A percentile compares a stretch with the other conserved stretches of the same genome.
Conservation (phyloP, 2,329 filamentous ascomycete species). For the Trichoderma atrobrunneum region DNA sequence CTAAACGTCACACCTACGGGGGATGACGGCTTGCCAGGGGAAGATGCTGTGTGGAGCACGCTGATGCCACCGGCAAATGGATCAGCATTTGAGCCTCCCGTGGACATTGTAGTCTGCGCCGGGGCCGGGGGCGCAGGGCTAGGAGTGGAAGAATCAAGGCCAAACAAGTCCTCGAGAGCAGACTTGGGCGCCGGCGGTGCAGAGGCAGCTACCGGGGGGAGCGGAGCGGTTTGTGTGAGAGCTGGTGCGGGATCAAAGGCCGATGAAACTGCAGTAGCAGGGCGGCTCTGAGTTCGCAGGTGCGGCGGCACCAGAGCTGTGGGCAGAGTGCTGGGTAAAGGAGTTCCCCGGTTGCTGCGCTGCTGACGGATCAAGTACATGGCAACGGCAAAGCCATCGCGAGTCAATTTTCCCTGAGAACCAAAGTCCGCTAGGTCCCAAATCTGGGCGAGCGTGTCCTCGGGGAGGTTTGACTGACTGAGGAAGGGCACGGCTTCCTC, state of each 20-base stretch:
- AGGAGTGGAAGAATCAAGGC: slow-evolving; percentile 67
- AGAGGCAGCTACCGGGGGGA: slow-evolving; percentile 21
- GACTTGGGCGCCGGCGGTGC: slow-evolving; percentile 62
- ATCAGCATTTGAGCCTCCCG: slow-evolving; percentile 69
- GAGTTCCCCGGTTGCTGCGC: slow-evolving; percentile 61
- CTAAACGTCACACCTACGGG: slow-evolving; percentile 63
- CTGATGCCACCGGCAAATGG: slow-evolving; percentile 57
- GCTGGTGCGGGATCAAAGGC: slow-evolving; percentile 50
- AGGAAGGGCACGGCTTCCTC: slow-evolving; percentile 95
- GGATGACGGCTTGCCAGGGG: slow-evolving; percentile 44
- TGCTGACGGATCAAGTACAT: slow-evolving; percentile 97
- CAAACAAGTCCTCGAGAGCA: slow-evolving; percentile 90
- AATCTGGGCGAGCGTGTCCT: slow-evolving; percentile 87
- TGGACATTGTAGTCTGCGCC: slow-evolving; percentile 62
- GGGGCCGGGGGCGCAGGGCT: slow-evolving; percentile 52
- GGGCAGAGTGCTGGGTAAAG: slow-evolving; percentile 74
- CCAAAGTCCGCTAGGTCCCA: slow-evolving; percentile 97
- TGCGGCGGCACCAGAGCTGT: slow-evolving; percentile 80
- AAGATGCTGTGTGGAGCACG: slow-evolving; percentile 51
- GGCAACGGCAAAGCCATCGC: slow-evolving; percentile 92
- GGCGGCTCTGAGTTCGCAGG: slow-evolving; percentile 63
- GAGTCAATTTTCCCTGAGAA: slow-evolving; percentile 78
- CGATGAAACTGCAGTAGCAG: slow-evolving; percentile 47
- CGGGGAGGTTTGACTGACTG: slow-evolving; percentile 83
- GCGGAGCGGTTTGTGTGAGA: background rate